Percentiles rank a stretch among this genome's conserved stretches.
Conservation (phyloP, 768 basidiomycete species). For the Amanita thiersii region DNA sequence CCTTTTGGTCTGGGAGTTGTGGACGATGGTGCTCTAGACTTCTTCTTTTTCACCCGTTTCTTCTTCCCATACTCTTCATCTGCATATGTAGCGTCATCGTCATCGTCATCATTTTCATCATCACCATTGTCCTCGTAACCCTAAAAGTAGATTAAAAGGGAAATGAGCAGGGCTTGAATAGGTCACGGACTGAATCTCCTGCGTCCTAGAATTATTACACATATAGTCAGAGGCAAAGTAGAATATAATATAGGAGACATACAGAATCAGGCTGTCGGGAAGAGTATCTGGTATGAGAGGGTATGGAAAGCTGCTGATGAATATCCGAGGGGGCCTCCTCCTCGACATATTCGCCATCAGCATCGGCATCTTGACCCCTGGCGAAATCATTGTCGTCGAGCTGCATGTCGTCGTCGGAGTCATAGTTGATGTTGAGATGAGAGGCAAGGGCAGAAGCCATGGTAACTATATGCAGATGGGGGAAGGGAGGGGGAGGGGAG, state of each 20-base stretch:
- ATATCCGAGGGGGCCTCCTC: constrained; percentile 35
- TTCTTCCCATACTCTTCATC: constrained; percentile 72
- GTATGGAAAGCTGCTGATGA: constrained; percentile 22
- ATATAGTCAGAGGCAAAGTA: constrained; percentile 12
- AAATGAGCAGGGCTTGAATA: constrained; percentile 13
- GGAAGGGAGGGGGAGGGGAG: constrained; percentile 16
- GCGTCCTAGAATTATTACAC: constrained; percentile 27
- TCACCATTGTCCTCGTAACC: constrained; percentile 52
- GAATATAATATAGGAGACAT: constrained; percentile 16
- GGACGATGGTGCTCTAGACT: constrained; percentile 36
- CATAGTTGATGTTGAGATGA: constrained; percentile 49
- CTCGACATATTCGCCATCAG: constrained; percentile 56
- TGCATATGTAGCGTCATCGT: constrained; percentile 72
- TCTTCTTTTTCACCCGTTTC: constrained; percentile 65
- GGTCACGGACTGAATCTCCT: constrained; percentile 51
- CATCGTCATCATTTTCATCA: constrained; percentile 47
- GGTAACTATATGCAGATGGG: constrained; percentile 18
- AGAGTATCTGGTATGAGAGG: constrained; percentile 16
- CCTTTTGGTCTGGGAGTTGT: constrained; percentile 50
- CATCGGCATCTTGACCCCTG: constrained; percentile 48
- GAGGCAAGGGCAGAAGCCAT: constrained; percentile 24
- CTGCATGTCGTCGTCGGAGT: constrained; percentile 63
- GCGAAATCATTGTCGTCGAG: constrained; percentile 50
- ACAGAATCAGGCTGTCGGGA: constrained; percentile 30
- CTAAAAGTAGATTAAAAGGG: constrained; percentile 21